phyloP scores from a whole-genome alignment of 345 rosid species.

The Carallia brachiata region DNA sequence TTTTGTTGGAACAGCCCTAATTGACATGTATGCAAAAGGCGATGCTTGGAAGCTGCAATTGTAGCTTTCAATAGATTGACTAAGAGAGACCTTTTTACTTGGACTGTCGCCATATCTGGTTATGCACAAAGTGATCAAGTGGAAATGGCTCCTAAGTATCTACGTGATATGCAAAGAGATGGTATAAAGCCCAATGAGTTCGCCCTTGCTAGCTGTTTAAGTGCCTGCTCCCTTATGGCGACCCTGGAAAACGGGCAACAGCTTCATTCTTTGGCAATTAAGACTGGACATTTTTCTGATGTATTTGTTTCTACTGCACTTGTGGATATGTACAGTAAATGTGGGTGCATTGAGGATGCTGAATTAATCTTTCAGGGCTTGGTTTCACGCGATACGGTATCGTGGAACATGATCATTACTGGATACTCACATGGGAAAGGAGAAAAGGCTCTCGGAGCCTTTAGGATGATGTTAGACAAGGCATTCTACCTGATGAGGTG shows the following conservation, averaged over 20 bases:
- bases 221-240: conserved; percentile 31
- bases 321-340: conserved; percentile 39
- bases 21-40: conserved; percentile 40
- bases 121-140: conserved; percentile 31
- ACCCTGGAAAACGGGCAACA: conserved; percentile 35
- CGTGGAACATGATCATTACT: conserved; percentile 41
- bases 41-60: conserved; percentile 37
- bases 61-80: conserved; percentile 27
- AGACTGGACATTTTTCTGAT: conserved; percentile 27
- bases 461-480: conserved; percentile 35
- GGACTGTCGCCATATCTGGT: conserved; percentile 38
- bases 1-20: conserved; percentile 41
- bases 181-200: conserved; percentile 43
- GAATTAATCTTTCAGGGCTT: conserved; percentile 34
- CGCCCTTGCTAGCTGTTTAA: conserved; percentile 42
- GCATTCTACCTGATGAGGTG: conserved; percentile 34
- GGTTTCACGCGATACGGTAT: conserved; percentile 20
- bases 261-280: conserved; percentile 37
- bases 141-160: conserved; percentile 32
- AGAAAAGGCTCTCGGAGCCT: conserved; percentile 38
- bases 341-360: conserved; percentile 42
- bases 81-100: conserved; percentile 28
- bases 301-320: conserved; percentile 32
- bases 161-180: conserved; percentile 33
- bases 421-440: conserved; percentile 37